Evolutionary conservation across 2,329 filamentous ascomycete genomes (phyloP), one percentile per base, ranked within the genome.

Genomic region (Clarireedia sp.): DNA sequence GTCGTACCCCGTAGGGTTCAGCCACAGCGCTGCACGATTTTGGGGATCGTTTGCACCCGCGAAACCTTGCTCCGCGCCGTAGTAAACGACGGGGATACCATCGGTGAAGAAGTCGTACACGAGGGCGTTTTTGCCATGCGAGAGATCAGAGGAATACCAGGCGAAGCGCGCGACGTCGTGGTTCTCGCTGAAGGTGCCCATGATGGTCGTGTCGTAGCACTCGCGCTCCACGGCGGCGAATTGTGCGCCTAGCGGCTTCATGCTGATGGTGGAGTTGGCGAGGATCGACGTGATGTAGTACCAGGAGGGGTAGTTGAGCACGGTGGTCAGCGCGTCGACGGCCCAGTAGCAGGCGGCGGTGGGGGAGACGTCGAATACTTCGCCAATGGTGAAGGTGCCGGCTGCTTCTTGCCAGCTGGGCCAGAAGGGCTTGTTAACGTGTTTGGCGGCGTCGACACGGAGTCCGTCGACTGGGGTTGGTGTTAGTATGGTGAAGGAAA

Each of bases 311-410:
- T 59, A 62, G 44, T 61, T 61, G 38, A 62, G 56, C 3, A 56
- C 55, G 6, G 46, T 51, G 19, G 21, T 50, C 7, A 61, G 36
- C 16, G 50, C 56, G 46, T 60, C 46, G 12, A 33, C 41, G 5
- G 48, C 41, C 52, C 56, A 62, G 14, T 47, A 38, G 37, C 60
- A 62, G 33, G 26, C 73, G 72, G 72, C 83, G 74, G 66, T 59
- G 0, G 77, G 73, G 58, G 77, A 70, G 33, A 78, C 79, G 29
- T 80, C 71, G 46, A 75, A 77, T 3, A 85, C 81, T 63, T 86
- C 82, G 3, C 82, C 82, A 12, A 83, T 72, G 4, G 74, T 73
- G 66, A 80, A 85, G 3, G 82, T 77, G 4, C 78, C 80, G 0
- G 80, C 73, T 0, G 78, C 76, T 3, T 69, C 57, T 26, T 75